Conservation (phyloP, 495 filamentous ascomycete genomes). For the Amorphotheca resinae region DNA sequence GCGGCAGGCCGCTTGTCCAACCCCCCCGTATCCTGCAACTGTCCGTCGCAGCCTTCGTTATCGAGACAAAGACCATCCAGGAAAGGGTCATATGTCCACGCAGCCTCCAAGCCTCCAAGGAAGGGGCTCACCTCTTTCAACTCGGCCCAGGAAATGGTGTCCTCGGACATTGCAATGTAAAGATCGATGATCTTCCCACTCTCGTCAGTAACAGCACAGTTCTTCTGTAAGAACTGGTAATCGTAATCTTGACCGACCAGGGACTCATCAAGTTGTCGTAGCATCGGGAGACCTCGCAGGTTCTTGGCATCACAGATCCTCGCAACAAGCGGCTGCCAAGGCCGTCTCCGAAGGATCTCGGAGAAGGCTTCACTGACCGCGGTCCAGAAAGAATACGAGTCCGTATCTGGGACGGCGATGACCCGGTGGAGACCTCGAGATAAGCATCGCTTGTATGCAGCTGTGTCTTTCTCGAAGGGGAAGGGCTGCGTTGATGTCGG, state of each 20-base stretch:
- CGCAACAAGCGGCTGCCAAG: slow-evolving; percentile 42
- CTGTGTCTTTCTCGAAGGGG: slow-evolving; percentile 46
- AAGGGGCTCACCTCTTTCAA: slow-evolving; percentile 31
- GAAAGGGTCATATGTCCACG: slow-evolving; percentile 35
- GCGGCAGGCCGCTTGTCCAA: slow-evolving; percentile 30
- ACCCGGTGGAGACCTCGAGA: slow-evolving; percentile 43
- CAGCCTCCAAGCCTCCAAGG: slow-evolving; percentile 35
- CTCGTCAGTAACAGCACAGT: slow-evolving; percentile 37
- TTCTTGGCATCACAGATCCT: slow-evolving; percentile 41
- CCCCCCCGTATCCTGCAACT: slow-evolving; percentile 2
- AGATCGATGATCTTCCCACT: slow-evolving; percentile 40
- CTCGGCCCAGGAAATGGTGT: slow-evolving; percentile 35
- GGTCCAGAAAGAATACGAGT: slow-evolving; percentile 32
- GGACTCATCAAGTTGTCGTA: slow-evolving; percentile 32
- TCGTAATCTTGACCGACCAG: slow-evolving; percentile 29
- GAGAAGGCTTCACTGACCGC: slow-evolving; percentile 37
- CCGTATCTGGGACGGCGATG: slow-evolving; percentile 34
- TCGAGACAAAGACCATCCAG: slow-evolving; percentile 26
- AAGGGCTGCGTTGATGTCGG: slow-evolving; percentile 38
- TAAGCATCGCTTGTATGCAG: slow-evolving; percentile 43
- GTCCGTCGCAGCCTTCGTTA: neutral
- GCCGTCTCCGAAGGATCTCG: slow-evolving; percentile 32
- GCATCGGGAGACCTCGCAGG: slow-evolving; percentile 42
- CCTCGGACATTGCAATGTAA: slow-evolving; percentile 39
- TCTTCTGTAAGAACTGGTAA: slow-evolving; percentile 32